Percentiles rank a stretch among this genome's conserved stretches.
Conservation (phyloP, 768 basidiomycete genomes). For the Tephrocybe sp. region DNA sequence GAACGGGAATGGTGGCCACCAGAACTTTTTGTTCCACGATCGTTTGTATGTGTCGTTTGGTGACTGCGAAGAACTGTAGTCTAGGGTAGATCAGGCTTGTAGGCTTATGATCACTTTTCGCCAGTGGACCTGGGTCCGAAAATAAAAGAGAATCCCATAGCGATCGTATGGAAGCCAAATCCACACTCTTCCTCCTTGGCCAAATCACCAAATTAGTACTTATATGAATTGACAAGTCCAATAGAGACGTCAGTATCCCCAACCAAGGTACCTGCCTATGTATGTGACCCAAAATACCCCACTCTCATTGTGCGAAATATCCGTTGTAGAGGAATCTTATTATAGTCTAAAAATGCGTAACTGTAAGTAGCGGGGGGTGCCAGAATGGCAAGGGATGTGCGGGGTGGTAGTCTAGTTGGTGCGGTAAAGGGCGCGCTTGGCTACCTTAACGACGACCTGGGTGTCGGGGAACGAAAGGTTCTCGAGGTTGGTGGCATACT, state of each 20-base stretch:
- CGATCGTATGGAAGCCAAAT: too few relatives aligned
- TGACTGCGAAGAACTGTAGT: not conserved
- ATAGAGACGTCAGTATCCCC: not conserved
- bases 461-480: slow-evolving; percentile 92
- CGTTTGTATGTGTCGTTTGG: not conserved
- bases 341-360: not conserved
- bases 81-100: not conserved
- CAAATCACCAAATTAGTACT: too few relatives aligned
- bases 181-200: too few relatives aligned
- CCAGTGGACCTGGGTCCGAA: too few relatives aligned
- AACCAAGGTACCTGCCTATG: not conserved
- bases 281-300: not conserved
- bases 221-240: not conserved
- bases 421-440: slow-evolving; percentile 89
- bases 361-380: not conserved
- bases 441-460: slow-evolving; percentile 86
- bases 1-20: not conserved
- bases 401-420: slow-evolving; percentile 56
- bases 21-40: not conserved
- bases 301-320: not conserved
- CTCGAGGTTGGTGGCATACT: slow-evolving; percentile 93
- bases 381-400: not conserved
- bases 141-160: too few relatives aligned
- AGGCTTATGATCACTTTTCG: not conserved
- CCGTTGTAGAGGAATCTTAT: not conserved